Base-by-base conservation (phyloP, 2,329 filamentous ascomycete genomes). In the Fusarium sambucinum region DNA sequence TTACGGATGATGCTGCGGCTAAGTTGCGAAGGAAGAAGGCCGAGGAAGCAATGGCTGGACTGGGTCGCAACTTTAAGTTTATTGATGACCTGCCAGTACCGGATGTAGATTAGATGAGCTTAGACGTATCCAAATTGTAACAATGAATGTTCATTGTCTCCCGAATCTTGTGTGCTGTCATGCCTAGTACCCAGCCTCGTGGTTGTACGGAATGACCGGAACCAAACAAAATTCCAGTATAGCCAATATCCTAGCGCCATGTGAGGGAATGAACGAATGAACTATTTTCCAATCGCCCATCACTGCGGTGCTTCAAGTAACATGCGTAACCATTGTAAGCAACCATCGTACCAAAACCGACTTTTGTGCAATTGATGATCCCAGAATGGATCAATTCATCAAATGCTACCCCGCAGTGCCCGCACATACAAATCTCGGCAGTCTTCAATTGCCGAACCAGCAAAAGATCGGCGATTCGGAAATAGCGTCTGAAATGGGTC, bases 51-150 rank as follows among this genome's bases (percentile, higher is more conserved):
- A 64, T 64, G 61, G 59, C 52, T 0, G 47, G 41, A 3, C 12
- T 64, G 40, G 59, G 61, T 6, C 52, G 45, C 1, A 59, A 42
- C 23, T 64, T 64, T 16, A 52, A n/a, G 23, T 64, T 64, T 0
- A 59, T 64, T 19, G 52, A 64, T 19, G 52, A 64, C 4, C 21
- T 64, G 1, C 61, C 61, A 16, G 59, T 64, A 29, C 61, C 61
- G 2, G 61, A 64, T 29, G 21, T 64, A 8, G 61, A 64, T 5
- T 64, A 44, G n/a, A 25, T 11, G 7, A 16, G 5, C 17, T 16
- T 19, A n/a, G 17, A 1, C 2, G n/a, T 27, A 42, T 3, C 0
- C 4, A 4, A 25, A 3, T 42, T 25, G 40, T 25, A 2, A 16
- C 11, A 6, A 25, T 42, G 10, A 25, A 29, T 29, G 11, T 6